Evolutionary conservation across 345 rosid genomes (phyloP).

Genomic region (Leavenworthia alabamica): DNA sequence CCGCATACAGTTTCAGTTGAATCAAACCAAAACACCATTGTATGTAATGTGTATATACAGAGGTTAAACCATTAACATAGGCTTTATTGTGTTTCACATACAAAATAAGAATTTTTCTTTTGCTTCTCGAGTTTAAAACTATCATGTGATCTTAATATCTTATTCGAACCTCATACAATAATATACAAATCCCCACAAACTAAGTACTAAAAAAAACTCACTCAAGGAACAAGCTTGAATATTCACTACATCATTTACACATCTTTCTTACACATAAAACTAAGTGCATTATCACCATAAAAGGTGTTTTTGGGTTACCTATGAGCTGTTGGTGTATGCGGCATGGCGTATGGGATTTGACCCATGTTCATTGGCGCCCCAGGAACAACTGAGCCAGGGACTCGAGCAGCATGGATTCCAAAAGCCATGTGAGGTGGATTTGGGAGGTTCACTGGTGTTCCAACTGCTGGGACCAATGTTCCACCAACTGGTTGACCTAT

Average conservation of each 20-base stretch:
- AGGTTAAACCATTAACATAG: constrained; percentile 3
- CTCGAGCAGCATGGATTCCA: constrained; percentile 67
- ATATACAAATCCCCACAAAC: constrained; percentile 22
- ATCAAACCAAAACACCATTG: background rate
- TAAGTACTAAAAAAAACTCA: constrained; percentile 18
- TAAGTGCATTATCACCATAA: constrained; percentile 24
- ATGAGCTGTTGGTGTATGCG: constrained; percentile 56
- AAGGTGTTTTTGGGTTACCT: constrained; percentile 39
- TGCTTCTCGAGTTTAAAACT: constrained; percentile 23
- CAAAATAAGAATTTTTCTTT: constrained; percentile 1
- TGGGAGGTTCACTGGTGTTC: constrained; percentile 84
- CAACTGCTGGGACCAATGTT: constrained; percentile 79
- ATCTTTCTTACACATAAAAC: constrained; percentile 31
- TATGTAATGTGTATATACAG: background rate
- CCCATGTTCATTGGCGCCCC: constrained; percentile 75
- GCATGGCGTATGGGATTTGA: constrained; percentile 66
- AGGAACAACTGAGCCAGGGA: constrained; percentile 59
- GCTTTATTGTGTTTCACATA: constrained; percentile 18
- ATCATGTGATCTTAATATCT: constrained; percentile 22
- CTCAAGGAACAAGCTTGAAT: constrained; percentile 25
- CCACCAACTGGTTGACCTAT: constrained; percentile 85
- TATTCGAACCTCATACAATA: constrained; percentile 13
- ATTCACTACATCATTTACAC: constrained; percentile 45
- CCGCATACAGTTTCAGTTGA: background rate
- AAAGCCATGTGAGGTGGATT: constrained; percentile 64